Percentiles rank a stretch among this genome's conserved stretches.
Evolutionary conservation across 345 rosid species (phyloP).

Genomic region (Hibiscus syriacus): DNA sequence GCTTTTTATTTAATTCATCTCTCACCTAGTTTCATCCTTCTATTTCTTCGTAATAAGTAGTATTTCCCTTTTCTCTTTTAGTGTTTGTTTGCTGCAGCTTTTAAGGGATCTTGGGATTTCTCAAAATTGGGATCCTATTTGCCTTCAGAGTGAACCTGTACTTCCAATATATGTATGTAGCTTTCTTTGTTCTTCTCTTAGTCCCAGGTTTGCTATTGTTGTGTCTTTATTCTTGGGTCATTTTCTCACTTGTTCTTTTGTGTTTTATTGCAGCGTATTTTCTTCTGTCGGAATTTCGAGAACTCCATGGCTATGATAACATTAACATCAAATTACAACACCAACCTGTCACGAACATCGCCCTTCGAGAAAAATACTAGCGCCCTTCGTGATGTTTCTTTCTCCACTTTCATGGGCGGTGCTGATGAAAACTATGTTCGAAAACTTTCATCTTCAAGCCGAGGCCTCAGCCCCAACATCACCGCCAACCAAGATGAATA

Average conservation of each 20-base stretch:
- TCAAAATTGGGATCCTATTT: not conserved
- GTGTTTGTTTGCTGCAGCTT: constrained; percentile 13
- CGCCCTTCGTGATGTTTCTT: constrained; percentile 34
- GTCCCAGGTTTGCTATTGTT: constrained; percentile 5
- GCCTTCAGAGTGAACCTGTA: not conserved
- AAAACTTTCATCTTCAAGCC: constrained; percentile 23
- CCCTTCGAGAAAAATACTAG: constrained; percentile 20
- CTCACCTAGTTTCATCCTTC: constrained; percentile 4
- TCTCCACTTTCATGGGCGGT: constrained; percentile 41
- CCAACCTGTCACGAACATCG: constrained; percentile 20
- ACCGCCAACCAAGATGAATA: constrained; percentile 9
- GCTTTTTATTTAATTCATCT: not conserved
- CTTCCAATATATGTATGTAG: not conserved
- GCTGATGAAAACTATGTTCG: constrained; percentile 31
- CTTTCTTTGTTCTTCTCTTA: not conserved
- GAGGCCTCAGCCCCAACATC: constrained; percentile 10
- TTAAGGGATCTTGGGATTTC: not conserved
- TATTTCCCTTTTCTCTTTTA: not conserved
- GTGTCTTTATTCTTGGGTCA: constrained; percentile 15
- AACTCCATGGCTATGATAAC: constrained; percentile 27
- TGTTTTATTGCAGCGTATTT: not conserved
- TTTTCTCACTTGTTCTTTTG: not conserved
- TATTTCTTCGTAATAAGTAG: not conserved
- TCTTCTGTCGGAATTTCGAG: not conserved
- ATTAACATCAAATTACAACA: constrained; percentile 20